A percentile compares a stretch with the other conserved stretches of the same genome.
These are phyloP conservation scores for Auxenochlorella protothecoides DNA, from an alignment of 139 green algal species.

Conservation along the genomic window DNA sequence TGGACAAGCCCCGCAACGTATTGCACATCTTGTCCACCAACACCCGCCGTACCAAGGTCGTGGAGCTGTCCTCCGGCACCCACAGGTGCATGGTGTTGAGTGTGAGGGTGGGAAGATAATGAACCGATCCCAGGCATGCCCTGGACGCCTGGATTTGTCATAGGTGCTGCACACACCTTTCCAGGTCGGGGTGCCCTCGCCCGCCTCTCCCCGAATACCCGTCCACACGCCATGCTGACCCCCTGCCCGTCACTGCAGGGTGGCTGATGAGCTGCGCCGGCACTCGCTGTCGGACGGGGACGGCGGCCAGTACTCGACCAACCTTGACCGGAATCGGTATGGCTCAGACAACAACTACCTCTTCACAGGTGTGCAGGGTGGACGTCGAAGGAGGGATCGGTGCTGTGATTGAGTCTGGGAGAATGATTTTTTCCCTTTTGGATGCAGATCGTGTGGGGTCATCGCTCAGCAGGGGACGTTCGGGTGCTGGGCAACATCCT, in stretches of 20 bases:
- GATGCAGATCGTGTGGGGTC: no score
- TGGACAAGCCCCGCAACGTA: slow-evolving; percentile 54
- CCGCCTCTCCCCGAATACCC: no score
- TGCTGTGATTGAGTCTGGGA: no score
- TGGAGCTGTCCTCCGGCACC: slow-evolving; percentile 75
- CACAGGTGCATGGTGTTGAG: slow-evolving; percentile 43
- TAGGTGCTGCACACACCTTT: neutral
- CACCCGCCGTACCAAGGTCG: slow-evolving; percentile 86
- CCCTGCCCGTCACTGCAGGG: slow-evolving; percentile 16
- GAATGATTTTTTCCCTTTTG: no score
- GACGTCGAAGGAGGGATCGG: no score
- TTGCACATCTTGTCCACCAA: slow-evolving; percentile 80
- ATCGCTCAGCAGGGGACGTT: no score
- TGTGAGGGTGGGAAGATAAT: no score
- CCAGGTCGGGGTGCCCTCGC: neutral
- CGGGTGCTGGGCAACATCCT: no score
- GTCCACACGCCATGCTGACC: neutral
- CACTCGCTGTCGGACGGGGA: slow-evolving; percentile 74
- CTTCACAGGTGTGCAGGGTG: slow-evolving; percentile 54
- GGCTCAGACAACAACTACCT: slow-evolving; percentile 92
- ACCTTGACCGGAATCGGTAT: slow-evolving; percentile 93
- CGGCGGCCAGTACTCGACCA: slow-evolving; percentile 81
- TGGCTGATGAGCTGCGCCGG: slow-evolving; percentile 80
- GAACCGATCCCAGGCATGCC: neutral
- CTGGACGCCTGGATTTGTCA: neutral